Conservation (phyloP, 1,139 yeast genomes). For the Blastobotrys petasosporus region DNA sequence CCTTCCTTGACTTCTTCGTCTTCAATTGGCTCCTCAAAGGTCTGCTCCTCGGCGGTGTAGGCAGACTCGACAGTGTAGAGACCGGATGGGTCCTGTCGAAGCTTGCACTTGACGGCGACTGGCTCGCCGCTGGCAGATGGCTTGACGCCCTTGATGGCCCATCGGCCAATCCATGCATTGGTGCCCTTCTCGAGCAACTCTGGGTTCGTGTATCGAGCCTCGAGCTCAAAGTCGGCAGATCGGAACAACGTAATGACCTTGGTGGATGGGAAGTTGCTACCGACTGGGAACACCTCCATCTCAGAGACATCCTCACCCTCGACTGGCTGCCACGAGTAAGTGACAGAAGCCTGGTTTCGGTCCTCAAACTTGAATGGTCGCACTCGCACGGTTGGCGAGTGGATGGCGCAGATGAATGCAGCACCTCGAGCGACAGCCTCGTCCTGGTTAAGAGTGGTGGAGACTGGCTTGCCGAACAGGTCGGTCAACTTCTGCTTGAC, state of each 20-base stretch:
- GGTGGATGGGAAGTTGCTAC: conserved; percentile 89
- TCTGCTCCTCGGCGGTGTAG: conserved; percentile 87
- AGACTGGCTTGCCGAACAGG: conserved; percentile 78
- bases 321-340: conserved; percentile 93
- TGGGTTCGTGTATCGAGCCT: conserved; percentile 79
- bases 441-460: conserved; percentile 96
- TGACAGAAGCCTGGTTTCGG: conserved; percentile 83
- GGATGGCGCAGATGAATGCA: conserved; percentile 97
- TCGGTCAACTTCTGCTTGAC: conserved; percentile 75
- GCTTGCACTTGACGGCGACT: conserved; percentile 84
- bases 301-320: conserved; percentile 85
- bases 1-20: conserved; percentile 53
- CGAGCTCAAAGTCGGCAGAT: conserved; percentile 79
- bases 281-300: conserved; percentile 94
- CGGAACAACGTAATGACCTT: conserved; percentile 93
- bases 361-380: conserved; percentile 99
- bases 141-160: conserved; percentile 82
- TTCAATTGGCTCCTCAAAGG: conserved; percentile 64
- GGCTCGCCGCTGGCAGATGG: conserved; percentile 70
- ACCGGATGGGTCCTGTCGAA: conserved; percentile 96
- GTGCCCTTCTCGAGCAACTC: conserved; percentile 68
- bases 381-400: conserved; percentile 97
- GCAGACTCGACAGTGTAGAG: conserved; percentile 92
- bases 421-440: conserved; percentile 99
- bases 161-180: conserved; percentile 62